Evolutionary conservation across 2,329 filamentous ascomycete genomes (phyloP).

Genomic region (Xylariaceae sp.): DNA sequence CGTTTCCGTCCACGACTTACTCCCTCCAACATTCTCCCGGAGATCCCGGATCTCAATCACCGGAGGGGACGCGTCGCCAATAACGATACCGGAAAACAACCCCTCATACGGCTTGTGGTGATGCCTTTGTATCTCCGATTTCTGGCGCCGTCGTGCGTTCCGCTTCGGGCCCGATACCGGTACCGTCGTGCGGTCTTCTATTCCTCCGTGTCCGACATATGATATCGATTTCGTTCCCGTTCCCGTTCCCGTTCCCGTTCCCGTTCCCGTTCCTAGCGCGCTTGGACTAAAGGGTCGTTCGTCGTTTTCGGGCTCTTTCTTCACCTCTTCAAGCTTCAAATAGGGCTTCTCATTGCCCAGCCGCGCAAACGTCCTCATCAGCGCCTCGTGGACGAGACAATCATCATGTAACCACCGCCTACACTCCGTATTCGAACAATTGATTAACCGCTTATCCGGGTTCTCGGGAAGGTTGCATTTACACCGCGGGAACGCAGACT

Average conservation of each 20-base stretch:
- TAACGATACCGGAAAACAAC: slow-evolving; percentile 46
- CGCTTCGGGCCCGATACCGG: slow-evolving; percentile 21
- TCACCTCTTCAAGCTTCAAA: slow-evolving; percentile 31
- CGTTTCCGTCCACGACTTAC: slow-evolving; percentile 49
- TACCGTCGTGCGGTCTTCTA: too few species aligned
- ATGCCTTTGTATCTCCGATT: slow-evolving; percentile 34
- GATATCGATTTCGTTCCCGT: too few species aligned
- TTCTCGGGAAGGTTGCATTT: slow-evolving; percentile 56
- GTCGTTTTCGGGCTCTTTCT: slow-evolving; percentile 36
- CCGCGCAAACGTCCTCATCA: slow-evolving; percentile 45
- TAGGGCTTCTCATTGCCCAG: slow-evolving; percentile 49
- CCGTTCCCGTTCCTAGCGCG: slow-evolving; percentile 29
- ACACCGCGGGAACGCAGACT: slow-evolving; percentile 53
- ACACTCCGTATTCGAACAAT: slow-evolving; percentile 51
- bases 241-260: too few species aligned
- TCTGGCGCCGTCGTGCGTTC: slow-evolving; percentile 34
- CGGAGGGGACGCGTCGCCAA: slow-evolving; percentile 43
- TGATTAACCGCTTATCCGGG: slow-evolving; percentile 54
- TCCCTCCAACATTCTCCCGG: slow-evolving; percentile 43
- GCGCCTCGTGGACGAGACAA: slow-evolving; percentile 52
- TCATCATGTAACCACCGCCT: slow-evolving; percentile 59
- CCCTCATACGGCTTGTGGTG: slow-evolving; percentile 44
- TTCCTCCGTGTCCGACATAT: too few species aligned
- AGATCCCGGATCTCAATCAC: slow-evolving; percentile 49
- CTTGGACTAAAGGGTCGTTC: slow-evolving; percentile 47